phyloP scores from a whole-genome alignment of 2,329 filamentous ascomycete species.

The Penicillium olsonii region DNA sequence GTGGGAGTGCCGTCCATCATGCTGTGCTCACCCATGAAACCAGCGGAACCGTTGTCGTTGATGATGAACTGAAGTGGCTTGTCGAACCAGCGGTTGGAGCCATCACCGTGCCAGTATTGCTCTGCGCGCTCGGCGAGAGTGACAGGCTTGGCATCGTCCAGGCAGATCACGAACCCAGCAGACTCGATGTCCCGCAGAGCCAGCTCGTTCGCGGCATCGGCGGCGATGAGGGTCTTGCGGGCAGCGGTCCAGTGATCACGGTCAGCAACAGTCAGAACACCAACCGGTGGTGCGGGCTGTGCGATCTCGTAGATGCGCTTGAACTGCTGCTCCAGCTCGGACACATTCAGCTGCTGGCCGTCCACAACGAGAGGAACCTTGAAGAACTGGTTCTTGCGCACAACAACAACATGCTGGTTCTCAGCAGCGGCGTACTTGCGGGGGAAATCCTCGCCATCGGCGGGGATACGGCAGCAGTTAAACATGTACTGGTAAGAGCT shows the following conservation, averaged over 20 bases:
- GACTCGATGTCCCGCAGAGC: conserved; percentile 82
- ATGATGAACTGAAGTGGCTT: conserved; percentile 98
- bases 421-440: conserved; percentile 74
- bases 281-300: conserved; percentile 70
- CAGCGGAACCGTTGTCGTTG: conserved; percentile 96
- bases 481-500: conserved; percentile 99
- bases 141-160: conserved; percentile 87
- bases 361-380: conserved; percentile 81
- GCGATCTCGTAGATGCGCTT: conserved; percentile 77
- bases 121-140: conserved; percentile 94
- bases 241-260: conserved; percentile 90
- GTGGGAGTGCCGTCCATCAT: conserved; percentile 99
- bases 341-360: conserved; percentile 82
- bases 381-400: conserved; percentile 98
- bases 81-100: conserved; percentile 94
- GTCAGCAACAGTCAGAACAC: conserved; percentile 86
- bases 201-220: conserved; percentile 76
- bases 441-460: conserved; percentile 77
- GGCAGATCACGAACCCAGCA: conserved; percentile 85
- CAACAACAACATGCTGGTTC: conserved; percentile 83
- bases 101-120: conserved; percentile 98
- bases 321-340: conserved; percentile 90
- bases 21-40: conserved; percentile 97
- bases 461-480: conserved; percentile 84
- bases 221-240: conserved; percentile 71